Evolutionary conservation across 306 rosid genomes (phyloP).

Genomic region (Casuarina equisetifolia): DNA sequence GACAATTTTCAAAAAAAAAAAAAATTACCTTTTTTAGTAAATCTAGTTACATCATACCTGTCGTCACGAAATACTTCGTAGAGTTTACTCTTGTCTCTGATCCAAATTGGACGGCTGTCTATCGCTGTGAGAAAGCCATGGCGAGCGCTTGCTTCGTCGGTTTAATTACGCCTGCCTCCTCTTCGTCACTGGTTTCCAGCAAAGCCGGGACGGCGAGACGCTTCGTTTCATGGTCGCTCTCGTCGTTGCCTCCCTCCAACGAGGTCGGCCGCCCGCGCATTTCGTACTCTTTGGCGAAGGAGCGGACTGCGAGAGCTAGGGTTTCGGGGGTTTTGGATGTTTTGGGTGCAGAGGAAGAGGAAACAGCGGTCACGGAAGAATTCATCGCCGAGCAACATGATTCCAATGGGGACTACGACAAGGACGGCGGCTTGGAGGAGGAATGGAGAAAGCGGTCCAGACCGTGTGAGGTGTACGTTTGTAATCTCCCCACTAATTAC

Average conservation of each 20-base stretch:
- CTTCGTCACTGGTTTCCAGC: neutral
- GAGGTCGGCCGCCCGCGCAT: neutral
- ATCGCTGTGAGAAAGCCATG: slow-evolving; percentile 12
- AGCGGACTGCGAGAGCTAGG: slow-evolving; percentile 7
- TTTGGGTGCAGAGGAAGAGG: slow-evolving; percentile 29
- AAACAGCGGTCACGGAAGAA: slow-evolving; percentile 11
- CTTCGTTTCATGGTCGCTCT: neutral
- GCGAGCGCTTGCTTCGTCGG: slow-evolving; percentile 14
- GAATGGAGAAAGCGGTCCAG: slow-evolving; percentile 25
- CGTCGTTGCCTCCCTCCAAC: neutral
- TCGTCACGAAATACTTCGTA: too few relatives aligned
- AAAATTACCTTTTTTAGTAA: neutral
- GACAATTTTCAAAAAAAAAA: too few relatives aligned
- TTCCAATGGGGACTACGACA: neutral
- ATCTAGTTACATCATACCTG: too few relatives aligned
- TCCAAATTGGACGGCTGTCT: neutral
- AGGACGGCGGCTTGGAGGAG: slow-evolving; percentile 25
- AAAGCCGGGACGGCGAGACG: neutral
- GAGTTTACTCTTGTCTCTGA: neutral
- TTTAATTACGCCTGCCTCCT: slow-evolving; percentile 9
- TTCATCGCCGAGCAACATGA: slow-evolving; percentile 6
- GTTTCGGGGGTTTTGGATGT: slow-evolving; percentile 23
- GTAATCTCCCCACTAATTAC: slow-evolving; percentile 64
- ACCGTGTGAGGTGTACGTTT: slow-evolving; percentile 58
- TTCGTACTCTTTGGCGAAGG: neutral